Evolutionary conservation across 1,139 yeast genomes (phyloP).

Genomic region (Suhomyces atakaporum): DNA sequence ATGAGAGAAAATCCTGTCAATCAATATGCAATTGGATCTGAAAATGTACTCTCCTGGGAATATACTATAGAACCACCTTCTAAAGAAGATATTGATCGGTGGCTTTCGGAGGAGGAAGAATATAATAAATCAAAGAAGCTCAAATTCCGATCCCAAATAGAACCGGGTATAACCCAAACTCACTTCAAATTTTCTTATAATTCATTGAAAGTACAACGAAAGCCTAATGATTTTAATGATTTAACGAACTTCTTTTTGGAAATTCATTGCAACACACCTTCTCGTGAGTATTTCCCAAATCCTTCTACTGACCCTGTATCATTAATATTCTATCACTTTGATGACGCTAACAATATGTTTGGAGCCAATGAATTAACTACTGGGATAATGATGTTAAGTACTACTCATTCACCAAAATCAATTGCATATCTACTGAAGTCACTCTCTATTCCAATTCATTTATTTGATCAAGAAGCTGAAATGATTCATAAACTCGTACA

Average conservation of each 20-base stretch:
- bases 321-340: conserved; percentile 64
- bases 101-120: conserved; percentile 23
- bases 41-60: conserved; percentile 36
- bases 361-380: conserved; percentile 14
- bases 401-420: not conserved
- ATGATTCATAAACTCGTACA: conserved; percentile 57
- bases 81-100: conserved; percentile 22
- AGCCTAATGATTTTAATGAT: conserved; percentile 48
- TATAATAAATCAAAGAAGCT: conserved; percentile 13
- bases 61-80: conserved; percentile 35
- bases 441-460: conserved; percentile 20
- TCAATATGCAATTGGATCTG: too few species aligned
- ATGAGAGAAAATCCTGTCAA: not conserved
- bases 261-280: conserved; percentile 59
- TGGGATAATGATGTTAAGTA: conserved; percentile 34
- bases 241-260: conserved; percentile 66
- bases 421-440: conserved; percentile 10
- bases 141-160: conserved; percentile 51
- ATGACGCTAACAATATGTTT: conserved; percentile 44
- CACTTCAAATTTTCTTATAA: conserved; percentile 37
- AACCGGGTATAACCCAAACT: conserved; percentile 43
- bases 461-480: conserved; percentile 53
- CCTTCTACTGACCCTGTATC: conserved; percentile 61
- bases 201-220: conserved; percentile 33
- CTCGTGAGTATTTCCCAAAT: conserved; percentile 54